Conservation (phyloP, 352 stramenopile genomes). For the Pythium plurisporium region DNA sequence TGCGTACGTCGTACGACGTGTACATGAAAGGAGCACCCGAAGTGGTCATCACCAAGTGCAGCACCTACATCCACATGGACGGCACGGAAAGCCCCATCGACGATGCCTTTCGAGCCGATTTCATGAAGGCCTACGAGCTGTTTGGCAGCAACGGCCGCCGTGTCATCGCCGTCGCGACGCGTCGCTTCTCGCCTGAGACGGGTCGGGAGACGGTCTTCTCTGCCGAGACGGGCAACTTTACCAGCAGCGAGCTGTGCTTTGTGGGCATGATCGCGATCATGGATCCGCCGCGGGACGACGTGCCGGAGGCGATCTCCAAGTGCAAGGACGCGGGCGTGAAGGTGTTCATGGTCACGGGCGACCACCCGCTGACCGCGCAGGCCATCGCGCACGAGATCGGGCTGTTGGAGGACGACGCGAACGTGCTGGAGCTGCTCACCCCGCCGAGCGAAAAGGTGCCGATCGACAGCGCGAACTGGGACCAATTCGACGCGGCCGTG, state of each 20-base stretch:
- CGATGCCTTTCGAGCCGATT: constrained; percentile 33
- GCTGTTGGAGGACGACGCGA: constrained; percentile 50
- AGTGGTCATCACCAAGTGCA: constrained; percentile 86
- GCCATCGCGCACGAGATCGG: constrained; percentile 83
- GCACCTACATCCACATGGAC: constrained; percentile 49
- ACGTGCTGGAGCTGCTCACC: constrained; percentile 31
- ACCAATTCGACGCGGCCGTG: constrained; percentile 1
- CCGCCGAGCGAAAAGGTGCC: neutral
- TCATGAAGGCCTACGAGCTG: constrained; percentile 43
- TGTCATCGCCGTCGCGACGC: constrained; percentile 41
- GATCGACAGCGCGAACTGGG: neutral
- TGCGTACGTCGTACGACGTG: constrained; percentile 28
- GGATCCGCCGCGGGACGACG: constrained; percentile 83
- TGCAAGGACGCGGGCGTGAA: constrained; percentile 85
- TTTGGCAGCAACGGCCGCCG: constrained; percentile 41
- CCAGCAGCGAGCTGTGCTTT: constrained; percentile 46
- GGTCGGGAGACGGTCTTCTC: constrained; percentile 20
- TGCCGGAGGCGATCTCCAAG: constrained; percentile 66
- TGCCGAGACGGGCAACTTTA: constrained; percentile 37
- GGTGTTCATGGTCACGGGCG: constrained; percentile 92
- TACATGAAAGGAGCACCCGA: constrained; percentile 95
- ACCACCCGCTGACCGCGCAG: constrained; percentile 83
- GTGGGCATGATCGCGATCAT: constrained; percentile 92
- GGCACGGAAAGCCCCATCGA: constrained; percentile 41
- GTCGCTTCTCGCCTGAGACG: constrained; percentile 21